phyloP scores from a whole-genome alignment of 2,329 filamentous ascomycete species.

The Rhinocladiella similis region DNA sequence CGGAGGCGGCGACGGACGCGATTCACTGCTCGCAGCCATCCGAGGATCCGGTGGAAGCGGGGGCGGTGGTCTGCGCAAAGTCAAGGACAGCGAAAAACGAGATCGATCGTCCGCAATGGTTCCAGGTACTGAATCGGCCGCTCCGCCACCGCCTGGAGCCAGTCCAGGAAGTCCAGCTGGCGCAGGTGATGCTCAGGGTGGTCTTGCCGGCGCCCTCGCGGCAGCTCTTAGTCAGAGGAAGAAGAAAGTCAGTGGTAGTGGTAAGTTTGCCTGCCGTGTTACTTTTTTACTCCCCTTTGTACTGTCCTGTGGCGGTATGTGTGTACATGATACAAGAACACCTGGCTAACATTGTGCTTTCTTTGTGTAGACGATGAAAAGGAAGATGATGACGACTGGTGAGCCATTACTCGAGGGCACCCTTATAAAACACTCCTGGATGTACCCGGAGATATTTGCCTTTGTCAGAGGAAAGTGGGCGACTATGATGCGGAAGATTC shows the following conservation, averaged over 20 bases:
- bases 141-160: conserved; percentile 53
- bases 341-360: conserved; percentile 29
- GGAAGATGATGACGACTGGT: conserved; percentile 49
- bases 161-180: conserved; percentile 48
- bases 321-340: neutral
- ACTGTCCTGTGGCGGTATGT: neutral
- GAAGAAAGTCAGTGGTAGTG: conserved; percentile 90
- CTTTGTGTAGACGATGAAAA: conserved; percentile 45
- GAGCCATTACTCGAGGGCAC: conserved; percentile 21
- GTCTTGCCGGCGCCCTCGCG: conserved; percentile 80
- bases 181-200: conserved; percentile 45
- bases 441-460: too few species aligned
- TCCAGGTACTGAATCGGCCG: conserved; percentile 54
- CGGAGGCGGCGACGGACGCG: conserved; percentile 38
- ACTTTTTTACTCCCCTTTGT: conserved; percentile 6
- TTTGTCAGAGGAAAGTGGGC: too few species aligned
- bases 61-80: conserved; percentile 51
- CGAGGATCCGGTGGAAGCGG: conserved; percentile 59
- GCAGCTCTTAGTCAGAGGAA: conserved; percentile 79
- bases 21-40: conserved; percentile 49
- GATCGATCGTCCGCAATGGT: conserved; percentile 48
- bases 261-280: conserved; percentile 59
- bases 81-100: conserved; percentile 46
- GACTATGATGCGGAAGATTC: too few species aligned
- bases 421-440: too few species aligned